phyloP scores from a whole-genome alignment of 169 alveolate species.

The Ichthyophthirius multifiliis region DNA sequence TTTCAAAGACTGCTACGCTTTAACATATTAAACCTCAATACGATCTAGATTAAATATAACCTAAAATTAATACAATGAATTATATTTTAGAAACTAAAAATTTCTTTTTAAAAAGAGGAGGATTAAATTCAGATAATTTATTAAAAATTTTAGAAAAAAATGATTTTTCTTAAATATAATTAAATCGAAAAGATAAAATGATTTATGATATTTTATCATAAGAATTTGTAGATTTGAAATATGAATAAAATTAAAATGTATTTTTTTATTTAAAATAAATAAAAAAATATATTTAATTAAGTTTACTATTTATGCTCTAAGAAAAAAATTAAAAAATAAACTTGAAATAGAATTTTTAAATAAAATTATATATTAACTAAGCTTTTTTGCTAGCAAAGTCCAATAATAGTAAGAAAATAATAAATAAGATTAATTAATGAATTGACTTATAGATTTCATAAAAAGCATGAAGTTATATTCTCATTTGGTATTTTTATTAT shows the following conservation, averaged over 20 bases:
- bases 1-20: too few species aligned
- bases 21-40: too few species aligned
- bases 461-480: background rate
- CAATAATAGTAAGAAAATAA: background rate
- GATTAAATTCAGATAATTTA: background rate
- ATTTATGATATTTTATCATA: background rate
- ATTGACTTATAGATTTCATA: background rate
- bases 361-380: background rate
- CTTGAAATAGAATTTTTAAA: background rate
- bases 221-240: background rate
- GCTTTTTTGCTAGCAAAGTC: background rate
- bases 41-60: too few species aligned
- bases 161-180: background rate
- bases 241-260: constrained; percentile 6
- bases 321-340: background rate
- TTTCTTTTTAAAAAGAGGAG: constrained; percentile 7
- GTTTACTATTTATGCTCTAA: background rate
- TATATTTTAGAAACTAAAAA: too few species aligned
- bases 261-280: background rate
- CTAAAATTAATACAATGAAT: too few species aligned
- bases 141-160: too few species aligned
- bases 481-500: too few species aligned
- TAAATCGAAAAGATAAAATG: background rate
- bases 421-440: background rate
- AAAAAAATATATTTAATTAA: background rate